Conservation (phyloP, 2,329 filamentous ascomycete genomes). For the Biscogniauxia marginata region DNA sequence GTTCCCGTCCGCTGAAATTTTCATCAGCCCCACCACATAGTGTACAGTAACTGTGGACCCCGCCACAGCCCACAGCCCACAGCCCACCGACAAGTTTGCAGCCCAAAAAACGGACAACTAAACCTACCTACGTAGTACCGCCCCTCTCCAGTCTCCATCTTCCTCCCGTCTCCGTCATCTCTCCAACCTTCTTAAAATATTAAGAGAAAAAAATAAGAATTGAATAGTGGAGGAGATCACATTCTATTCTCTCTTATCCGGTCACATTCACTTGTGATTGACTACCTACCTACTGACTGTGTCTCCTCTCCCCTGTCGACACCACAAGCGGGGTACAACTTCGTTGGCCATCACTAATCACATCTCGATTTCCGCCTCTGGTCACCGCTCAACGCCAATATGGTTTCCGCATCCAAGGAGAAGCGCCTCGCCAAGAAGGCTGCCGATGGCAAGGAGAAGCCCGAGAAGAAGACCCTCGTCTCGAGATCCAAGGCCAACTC, state of each 20-base stretch:
- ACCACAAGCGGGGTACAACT: not conserved
- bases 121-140: conserved; percentile 1
- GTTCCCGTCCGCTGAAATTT: not conserved
- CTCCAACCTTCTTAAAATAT: not conserved
- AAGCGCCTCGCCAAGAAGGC: conserved; percentile 71
- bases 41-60: not conserved
- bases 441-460: conserved; percentile 69
- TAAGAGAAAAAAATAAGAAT: no score
- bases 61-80: not conserved
- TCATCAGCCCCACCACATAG: not conserved
- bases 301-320: no score
- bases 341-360: not conserved
- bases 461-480: conserved; percentile 74
- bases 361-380: not conserved
- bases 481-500: conserved; percentile 65
- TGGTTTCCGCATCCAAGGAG: conserved; percentile 70
- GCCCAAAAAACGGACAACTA: conserved; percentile 9
- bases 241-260: conserved; percentile 12
- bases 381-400: conserved; percentile 38
- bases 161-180: not conserved
- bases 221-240: not conserved
- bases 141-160: not conserved
- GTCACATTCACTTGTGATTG: conserved; percentile 29
- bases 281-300: not conserved
- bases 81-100: conserved; percentile 5